phyloP scores from a whole-genome alignment of 768 basidiomycete species.

The Gelatoporia subvermispora region DNA sequence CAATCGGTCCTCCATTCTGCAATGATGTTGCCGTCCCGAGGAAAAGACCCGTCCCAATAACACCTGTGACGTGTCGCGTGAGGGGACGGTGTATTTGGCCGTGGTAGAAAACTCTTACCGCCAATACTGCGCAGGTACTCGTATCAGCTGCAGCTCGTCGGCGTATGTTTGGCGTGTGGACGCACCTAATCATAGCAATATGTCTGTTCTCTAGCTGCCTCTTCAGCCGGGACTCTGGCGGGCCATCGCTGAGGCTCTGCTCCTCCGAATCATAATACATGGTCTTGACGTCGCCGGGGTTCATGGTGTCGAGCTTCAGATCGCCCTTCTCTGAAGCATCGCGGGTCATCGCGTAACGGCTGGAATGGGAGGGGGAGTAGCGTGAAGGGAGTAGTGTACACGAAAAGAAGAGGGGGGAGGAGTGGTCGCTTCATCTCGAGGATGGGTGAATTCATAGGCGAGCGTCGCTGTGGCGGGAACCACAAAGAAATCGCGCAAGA shows the following conservation, averaged over 20 bases:
- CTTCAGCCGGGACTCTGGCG: constrained; percentile 10
- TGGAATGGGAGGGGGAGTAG: too few species aligned
- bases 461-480: too few species aligned
- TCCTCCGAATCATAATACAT: constrained; percentile 7
- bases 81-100: background rate
- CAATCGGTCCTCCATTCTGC: constrained; percentile 43
- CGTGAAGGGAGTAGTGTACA: too few species aligned
- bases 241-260: background rate
- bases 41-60: constrained; percentile 41
- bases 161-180: background rate
- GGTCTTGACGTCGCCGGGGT: background rate
- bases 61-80: constrained; percentile 17
- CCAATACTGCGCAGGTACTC: constrained; percentile 24
- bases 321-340: too few species aligned
- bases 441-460: too few species aligned
- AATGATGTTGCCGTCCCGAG: constrained; percentile 51
- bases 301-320: too few species aligned
- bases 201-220: constrained; percentile 53
- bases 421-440: too few species aligned
- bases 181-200: constrained; percentile 75
- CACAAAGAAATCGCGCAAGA: too few species aligned
- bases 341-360: too few species aligned
- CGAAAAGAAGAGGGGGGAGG: too few species aligned
- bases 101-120: constrained; percentile 3
- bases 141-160: background rate